Conservation (phyloP, 1,284 basidiomycete genomes). For the Xerocomus minutiporus region DNA sequence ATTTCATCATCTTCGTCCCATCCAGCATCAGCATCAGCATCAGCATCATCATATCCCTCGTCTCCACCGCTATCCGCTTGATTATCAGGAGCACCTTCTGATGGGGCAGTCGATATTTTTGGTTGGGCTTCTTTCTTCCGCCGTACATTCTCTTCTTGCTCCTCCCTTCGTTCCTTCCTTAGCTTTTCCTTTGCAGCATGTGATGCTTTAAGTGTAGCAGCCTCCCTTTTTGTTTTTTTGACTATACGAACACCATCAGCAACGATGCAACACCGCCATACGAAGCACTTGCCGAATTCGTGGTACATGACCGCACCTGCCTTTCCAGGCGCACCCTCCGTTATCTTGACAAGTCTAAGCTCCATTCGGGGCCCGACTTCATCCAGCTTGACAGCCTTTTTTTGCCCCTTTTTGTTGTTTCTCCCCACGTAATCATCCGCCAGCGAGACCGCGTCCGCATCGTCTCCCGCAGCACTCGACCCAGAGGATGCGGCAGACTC, state of each 20-base stretch:
- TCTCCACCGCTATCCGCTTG: constrained; percentile 34
- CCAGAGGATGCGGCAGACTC: constrained; percentile 74
- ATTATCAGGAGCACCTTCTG: constrained; percentile 35
- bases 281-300: constrained; percentile 66
- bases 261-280: constrained; percentile 2
- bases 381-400: constrained; percentile 86
- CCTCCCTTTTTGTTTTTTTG: constrained; percentile 77
- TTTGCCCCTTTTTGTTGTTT: constrained; percentile 87
- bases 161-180: constrained; percentile 71
- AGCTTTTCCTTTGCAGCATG: constrained; percentile 75
- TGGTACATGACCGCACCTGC: constrained; percentile 90
- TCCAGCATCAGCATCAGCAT: constrained; percentile 44
- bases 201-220: constrained; percentile 58
- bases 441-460: constrained; percentile 74
- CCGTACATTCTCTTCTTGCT: constrained; percentile 85
- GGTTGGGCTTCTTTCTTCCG: constrained; percentile 60
- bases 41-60: constrained; percentile 19
- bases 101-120: constrained; percentile 26
- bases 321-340: constrained; percentile 87
- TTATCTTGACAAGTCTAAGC: constrained; percentile 88
- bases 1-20: constrained; percentile 67
- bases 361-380: constrained; percentile 97
- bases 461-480: constrained; percentile 82
- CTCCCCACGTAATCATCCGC: constrained; percentile 92
- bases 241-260: constrained; percentile 44